Evolutionary conservation across 2,329 filamentous ascomycete species (phyloP), one percentile per base, ranked within the genome.

Genomic region (Apiospora sp.): DNA sequence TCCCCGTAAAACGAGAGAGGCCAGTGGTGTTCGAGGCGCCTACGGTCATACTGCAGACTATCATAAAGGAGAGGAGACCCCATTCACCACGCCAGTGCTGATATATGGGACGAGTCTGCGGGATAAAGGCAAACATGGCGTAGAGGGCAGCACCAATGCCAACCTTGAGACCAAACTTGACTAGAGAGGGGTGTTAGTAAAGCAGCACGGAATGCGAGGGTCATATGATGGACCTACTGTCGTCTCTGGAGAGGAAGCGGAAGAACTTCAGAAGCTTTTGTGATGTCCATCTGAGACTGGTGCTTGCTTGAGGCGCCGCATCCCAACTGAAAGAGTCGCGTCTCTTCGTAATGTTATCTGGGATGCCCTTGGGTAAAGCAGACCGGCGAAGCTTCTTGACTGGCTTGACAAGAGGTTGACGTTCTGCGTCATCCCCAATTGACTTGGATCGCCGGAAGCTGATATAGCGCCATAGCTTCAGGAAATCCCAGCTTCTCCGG

Each of bases 31-130:
- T 99, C 34, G 95, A 94, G 10, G 96, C 95, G 41, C 96, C 96
- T 30, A 98, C 96, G 0, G 96, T 99, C 95, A 98, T 98, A 49
- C 94, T 95, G 80, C 95, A 97, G 34, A 99, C 96, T 79, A 98
- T 91, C 96, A 98, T 98, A 85, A 98, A 98, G 0, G 95, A 98
- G 71, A 99, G 83, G 2, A 99, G 87, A 30, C 96, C 96, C 96
- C 96, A 99, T 86, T 99, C 96, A 43, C 96, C 96, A 80, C 96
- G 89, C 94, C 95, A 98, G 78, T 92, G 92, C 70, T 91, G 88
- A 81, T 98, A 99, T 27, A 93, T 88, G 0, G 93, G 93, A 70
- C 95, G 87, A 2, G 95, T 97, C 12, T 88, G 85, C 0, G 91
- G 89, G 46, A 98, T 88, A 79, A 98, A 99, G 2, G 96, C 92